Evolutionary conservation across 2,329 filamentous ascomycete species (phyloP), one percentile per base, ranked within the genome.

Genomic region (Thelonectria olida): DNA sequence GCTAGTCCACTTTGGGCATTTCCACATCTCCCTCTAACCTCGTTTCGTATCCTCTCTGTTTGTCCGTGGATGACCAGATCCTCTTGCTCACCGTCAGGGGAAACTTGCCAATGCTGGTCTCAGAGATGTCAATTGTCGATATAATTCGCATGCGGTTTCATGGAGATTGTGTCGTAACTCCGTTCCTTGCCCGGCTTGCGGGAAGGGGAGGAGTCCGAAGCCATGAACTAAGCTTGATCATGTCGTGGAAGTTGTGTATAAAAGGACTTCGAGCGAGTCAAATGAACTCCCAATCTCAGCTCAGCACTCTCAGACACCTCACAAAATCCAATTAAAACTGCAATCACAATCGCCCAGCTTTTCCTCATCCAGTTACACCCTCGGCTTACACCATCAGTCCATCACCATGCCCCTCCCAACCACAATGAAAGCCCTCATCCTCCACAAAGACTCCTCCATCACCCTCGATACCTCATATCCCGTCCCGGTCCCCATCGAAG

Each of bases 351-450:
- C n/a, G n/a, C n/a, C n/a, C n/a, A n/a, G n/a, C n/a, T n/a, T n/a
- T n/a, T n/a, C n/a, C n/a, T n/a, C n/a, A n/a, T n/a, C n/a, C 20
- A 41, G 13, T 36, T 39, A 42, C 19, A 52, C 19, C n/a, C n/a
- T n/a, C n/a, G n/a, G n/a, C n/a, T n/a, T n/a, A n/a, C n/a, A n/a
- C n/a, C n/a, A n/a, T n/a, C n/a, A n/a, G n/a, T n/a, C 31, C 17
- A 39, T 23, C 42, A 44, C 34, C 54, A 67, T 68, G 66, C 27
- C 62, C 47, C 59, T 66, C 20, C 66, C 66, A 38, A 49, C 55
- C 25, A 67, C 56, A 12, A 68, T 68, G 67, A 66, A 64, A 52
- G 64, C 51, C 15, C 62, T 69, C 31, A 47, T 63, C 50, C 53
- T 65, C 42, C 25, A 68, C 44, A 58, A 66, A 15, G 58, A 66